phyloP scores from a whole-genome alignment of 208 protist species.

The Trypanosoma grayi region DNA sequence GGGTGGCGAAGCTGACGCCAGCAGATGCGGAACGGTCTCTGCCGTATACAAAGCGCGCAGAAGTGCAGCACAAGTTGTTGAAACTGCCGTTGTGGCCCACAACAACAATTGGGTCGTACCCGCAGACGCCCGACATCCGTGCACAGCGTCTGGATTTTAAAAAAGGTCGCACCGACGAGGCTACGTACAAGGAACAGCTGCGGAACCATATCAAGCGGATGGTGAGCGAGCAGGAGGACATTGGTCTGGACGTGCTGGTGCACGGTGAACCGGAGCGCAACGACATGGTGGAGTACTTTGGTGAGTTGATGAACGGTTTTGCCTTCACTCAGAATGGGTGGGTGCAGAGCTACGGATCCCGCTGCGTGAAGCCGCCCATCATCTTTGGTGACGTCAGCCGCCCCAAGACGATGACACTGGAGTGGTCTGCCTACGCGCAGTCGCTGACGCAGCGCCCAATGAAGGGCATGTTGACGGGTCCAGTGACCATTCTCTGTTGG shows the following conservation, averaged over 20 bases:
- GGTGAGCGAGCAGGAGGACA: slow-evolving; percentile 73
- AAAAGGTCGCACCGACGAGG: slow-evolving; percentile 42
- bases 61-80: slow-evolving; percentile 39
- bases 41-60: slow-evolving; percentile 40
- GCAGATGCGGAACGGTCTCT: slow-evolving; percentile 19
- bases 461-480: slow-evolving; percentile 92
- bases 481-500: slow-evolving; percentile 90
- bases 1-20: slow-evolving; percentile 30
- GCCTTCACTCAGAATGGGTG: slow-evolving; percentile 84
- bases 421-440: slow-evolving; percentile 73
- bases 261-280: slow-evolving; percentile 89
- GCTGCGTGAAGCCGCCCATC: slow-evolving; percentile 87
- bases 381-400: slow-evolving; percentile 80
- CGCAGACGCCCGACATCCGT: slow-evolving; percentile 84
- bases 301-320: slow-evolving; percentile 80
- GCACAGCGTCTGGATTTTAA: slow-evolving; percentile 52
- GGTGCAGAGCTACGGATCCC: slow-evolving; percentile 81
- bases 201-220: slow-evolving; percentile 73
- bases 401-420: slow-evolving; percentile 73
- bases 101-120: slow-evolving; percentile 91
- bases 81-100: slow-evolving; percentile 78
- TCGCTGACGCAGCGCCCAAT: slow-evolving; percentile 60
- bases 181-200: slow-evolving; percentile 67
- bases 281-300: slow-evolving; percentile 94
- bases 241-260: slow-evolving; percentile 87